Base-by-base conservation (phyloP, 192 early-diverging fungal genomes). In the Entomortierella beljakovae region DNA sequence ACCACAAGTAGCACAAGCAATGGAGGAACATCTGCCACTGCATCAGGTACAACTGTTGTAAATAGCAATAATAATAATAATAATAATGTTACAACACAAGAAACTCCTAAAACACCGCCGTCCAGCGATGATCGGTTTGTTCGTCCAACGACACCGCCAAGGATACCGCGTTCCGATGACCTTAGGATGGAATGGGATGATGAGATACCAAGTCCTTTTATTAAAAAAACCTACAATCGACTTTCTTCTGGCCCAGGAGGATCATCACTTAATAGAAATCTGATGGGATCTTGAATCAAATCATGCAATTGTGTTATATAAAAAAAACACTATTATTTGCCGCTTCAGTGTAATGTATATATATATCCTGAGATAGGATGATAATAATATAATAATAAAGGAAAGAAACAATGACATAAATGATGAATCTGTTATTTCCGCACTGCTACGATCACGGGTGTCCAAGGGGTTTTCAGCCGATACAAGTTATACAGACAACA, bases 171-270 rank as follows among this genome's bases (percentile, higher is more conserved):
- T n/a, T 48, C 26, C 0, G 51, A 53, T 13, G 70, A 74, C 6
- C 23, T 50, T 25, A 28, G 56, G 20, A 74, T 74, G 71, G 71
- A 74, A 8, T 74, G 71, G 71, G 71, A 74, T 50, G 63, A 66
- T 26, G 71, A 74, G 34, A 59, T 74, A 18, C 71, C 71, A 22
- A 66, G 71, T 38, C 71, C 71, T 16, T 74, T 74, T n/a, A 66
- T 74, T 25, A 65, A 55, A 34, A 74, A 66, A 38, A 49, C 57
- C 31, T 61, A 60, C 25, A 53, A 10, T 26, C 56, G 71, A 23
- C 62, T 48, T 5, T 20, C 52, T 31, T 25, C 28, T 25, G 15
- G 13, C 22, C 7, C 20, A 8, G 46, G 52, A 15, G 63, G 51
- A 35, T 8, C 63, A 1, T 28, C 20, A 23, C 31, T 29, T 34